phyloP scores from a whole-genome alignment of 2,329 filamentous ascomycete species.

The Elsinoe arachidis region DNA sequence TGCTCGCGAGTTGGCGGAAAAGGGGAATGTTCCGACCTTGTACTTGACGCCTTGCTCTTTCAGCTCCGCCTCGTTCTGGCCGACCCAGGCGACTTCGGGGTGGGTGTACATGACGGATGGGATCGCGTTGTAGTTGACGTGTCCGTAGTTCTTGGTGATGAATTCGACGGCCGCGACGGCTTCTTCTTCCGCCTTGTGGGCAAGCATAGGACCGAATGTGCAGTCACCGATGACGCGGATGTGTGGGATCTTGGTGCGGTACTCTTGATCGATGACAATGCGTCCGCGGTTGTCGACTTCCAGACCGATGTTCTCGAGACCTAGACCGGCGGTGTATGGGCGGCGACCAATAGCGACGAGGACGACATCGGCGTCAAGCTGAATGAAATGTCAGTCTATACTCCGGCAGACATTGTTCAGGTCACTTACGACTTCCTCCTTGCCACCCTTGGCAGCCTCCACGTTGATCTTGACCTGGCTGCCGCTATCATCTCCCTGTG shows the following conservation, averaged over 20 bases:
- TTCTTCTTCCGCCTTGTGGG: constrained; percentile 99
- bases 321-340: constrained; percentile 86
- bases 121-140: constrained; percentile 98
- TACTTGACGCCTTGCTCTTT: constrained; percentile 87
- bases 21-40: constrained; percentile 89
- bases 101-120: constrained; percentile 99
- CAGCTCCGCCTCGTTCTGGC: constrained; percentile 92
- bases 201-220: constrained; percentile 97
- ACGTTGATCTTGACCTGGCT: constrained; percentile 73
- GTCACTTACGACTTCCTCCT: constrained; percentile 69
- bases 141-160: constrained; percentile 94
- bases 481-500: constrained; percentile 70
- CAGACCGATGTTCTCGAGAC: constrained; percentile 86
- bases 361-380: constrained; percentile 91
- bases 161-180: constrained; percentile 90
- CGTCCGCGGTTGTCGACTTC: constrained; percentile 90
- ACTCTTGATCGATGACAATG: constrained; percentile 95
- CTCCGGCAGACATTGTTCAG: constrained; percentile 16
- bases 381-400: constrained; percentile 20
- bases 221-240: constrained; percentile 94
- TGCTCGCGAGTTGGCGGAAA: constrained; percentile 94
- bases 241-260: constrained; percentile 94
- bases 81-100: constrained; percentile 97
- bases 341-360: constrained; percentile 93
- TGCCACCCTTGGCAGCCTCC: constrained; percentile 92